Base-by-base conservation (phyloP, 1,139 yeast genomes). In the Wickerhamomyces sp. region DNA sequence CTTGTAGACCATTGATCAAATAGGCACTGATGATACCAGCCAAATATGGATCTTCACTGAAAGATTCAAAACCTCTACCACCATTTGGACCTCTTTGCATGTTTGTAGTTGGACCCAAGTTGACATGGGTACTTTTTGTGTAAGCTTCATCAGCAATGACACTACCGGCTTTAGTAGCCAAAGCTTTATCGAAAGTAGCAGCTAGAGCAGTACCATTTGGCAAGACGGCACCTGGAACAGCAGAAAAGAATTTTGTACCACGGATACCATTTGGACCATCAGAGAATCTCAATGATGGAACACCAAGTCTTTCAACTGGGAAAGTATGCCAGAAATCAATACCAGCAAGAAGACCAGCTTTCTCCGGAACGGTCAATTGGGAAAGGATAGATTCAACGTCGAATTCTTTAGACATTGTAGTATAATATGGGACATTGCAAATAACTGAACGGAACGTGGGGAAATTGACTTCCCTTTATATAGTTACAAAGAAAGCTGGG, bases 41-140 rank as follows among this genome's bases (percentile, higher is more conserved):
- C 28, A 77, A 58, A 23, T 66, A 61, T 4, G 83, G 83, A 49
- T 78, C 84, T 56, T 77, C 84, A 14, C 76, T 62, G 55, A 72
- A 78, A 26, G 77, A 67, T 55, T 78, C 85, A 48, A 76, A 78
- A 1, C 75, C 74, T 39, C 84, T 59, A n/a, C 84, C 84, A 16
- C 82, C 83, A 23, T 73, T 56, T 6, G 84, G 84, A 21, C 72
- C 67, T 43, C 84, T 63, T 34, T 71, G 78, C 48, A 56, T 72
- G 70, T 32, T 66, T 64, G 49, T 69, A 4, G 71, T 67, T 11
- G 86, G 86, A 4, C 83, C 85, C 25, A 78, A 61, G 26, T 72
- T 66, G 30, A 77, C 67, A 50, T 78, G 75, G 14, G 71, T 78
- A 19, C 82, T 68, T 42, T 74, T 74, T 39, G 62, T 63, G 39